Conservation (phyloP, 768 basidiomycete species). For the Amanita jacksonii region DNA sequence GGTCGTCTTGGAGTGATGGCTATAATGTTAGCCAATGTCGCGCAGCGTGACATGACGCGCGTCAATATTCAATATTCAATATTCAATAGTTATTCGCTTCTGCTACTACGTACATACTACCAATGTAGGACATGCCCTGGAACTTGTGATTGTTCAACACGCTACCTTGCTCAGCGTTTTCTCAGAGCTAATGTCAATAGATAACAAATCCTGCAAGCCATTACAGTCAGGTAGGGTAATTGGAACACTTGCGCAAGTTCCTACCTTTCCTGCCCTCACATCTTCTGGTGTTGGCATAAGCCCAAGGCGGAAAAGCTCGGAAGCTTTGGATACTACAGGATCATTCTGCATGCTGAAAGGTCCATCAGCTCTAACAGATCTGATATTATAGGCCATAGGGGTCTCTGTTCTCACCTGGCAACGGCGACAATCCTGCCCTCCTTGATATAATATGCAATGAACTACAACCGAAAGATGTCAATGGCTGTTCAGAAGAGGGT, state of each 20-base stretch:
- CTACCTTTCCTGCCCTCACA: constrained; percentile 65
- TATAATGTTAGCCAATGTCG: too few species aligned
- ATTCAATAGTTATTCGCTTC: too few species aligned
- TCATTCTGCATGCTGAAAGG: constrained; percentile 65
- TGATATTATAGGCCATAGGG: background rate
- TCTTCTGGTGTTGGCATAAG: constrained; percentile 75
- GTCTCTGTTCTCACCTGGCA: constrained; percentile 32
- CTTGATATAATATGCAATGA: constrained; percentile 73
- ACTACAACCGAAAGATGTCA: constrained; percentile 28
- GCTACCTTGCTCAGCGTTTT: constrained; percentile 18
- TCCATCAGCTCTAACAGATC: background rate
- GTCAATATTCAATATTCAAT: too few species aligned
- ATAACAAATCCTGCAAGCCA: constrained; percentile 27
- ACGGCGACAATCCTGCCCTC: constrained; percentile 56
- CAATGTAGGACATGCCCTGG: too few species aligned
- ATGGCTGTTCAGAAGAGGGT: background rate
- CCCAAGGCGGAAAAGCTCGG: constrained; percentile 68
- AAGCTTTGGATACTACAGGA: constrained; percentile 68
- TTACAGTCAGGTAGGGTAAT: too few species aligned
- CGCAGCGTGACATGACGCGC: too few species aligned
- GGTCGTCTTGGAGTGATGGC: too few species aligned
- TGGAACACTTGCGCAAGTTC: too few species aligned
- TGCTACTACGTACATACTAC: too few species aligned
- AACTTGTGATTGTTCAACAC: too few species aligned
- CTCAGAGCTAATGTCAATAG: constrained; percentile 30